Percentiles rank a stretch among this genome's conserved stretches.
Evolutionary conservation across 306 rosid species (phyloP).

Genomic region (Dalbergia cultrata): DNA sequence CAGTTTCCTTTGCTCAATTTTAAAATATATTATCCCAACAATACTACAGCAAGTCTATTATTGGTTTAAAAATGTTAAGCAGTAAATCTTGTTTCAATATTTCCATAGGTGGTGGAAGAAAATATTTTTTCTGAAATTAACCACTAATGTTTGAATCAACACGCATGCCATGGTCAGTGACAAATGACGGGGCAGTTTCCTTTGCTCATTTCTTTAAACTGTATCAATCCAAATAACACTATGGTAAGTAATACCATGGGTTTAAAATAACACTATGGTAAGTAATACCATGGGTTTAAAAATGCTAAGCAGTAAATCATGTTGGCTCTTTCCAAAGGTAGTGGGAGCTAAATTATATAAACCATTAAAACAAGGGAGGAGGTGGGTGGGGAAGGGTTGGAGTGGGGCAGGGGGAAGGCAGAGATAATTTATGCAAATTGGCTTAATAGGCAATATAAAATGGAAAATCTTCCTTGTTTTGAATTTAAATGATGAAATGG

Average conservation of each 20-base stretch:
- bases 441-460: conserved; percentile 18
- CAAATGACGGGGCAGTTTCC: conserved; percentile 36
- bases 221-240: not conserved
- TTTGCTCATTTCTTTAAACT: not conserved
- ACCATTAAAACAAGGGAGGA: not conserved
- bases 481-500: conserved; percentile 19
- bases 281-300: not conserved
- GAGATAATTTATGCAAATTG: conserved; percentile 1
- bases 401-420: no score
- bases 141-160: conserved; percentile 46
- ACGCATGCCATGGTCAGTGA: conserved; percentile 39
- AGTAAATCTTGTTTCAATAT: not conserved
- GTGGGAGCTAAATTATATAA: not conserved
- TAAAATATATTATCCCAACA: not conserved
- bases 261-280: not conserved
- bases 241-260: not conserved
- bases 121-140: not conserved
- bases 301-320: not conserved
- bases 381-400: no score
- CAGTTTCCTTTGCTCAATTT: not conserved
- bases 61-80: not conserved
- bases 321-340: not conserved
- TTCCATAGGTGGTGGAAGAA: not conserved
- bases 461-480: conserved; percentile 7
- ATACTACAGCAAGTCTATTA: not conserved